These are phyloP conservation scores for Penicillium salamii DNA, from an alignment of 495 filamentous ascomycete genomes.

Conservation along the genomic window DNA sequence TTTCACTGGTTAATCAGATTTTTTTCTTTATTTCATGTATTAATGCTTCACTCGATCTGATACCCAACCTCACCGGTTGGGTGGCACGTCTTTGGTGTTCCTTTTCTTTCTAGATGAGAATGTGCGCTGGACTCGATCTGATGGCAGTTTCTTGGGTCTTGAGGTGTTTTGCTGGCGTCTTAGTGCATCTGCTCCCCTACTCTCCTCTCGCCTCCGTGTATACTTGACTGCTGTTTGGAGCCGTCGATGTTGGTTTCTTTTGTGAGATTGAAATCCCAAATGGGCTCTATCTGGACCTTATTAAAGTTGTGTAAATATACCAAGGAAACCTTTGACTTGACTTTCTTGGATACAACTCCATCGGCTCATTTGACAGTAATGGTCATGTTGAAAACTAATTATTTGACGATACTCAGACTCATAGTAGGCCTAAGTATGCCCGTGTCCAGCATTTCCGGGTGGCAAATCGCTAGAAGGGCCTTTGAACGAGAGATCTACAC, in stretches of 20 bases:
- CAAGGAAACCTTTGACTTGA: neutral
- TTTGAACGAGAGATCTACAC: no score
- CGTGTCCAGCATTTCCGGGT: no score
- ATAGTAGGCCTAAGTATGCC: no score
- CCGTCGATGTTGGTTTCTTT: neutral
- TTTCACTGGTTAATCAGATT: slow-evolving; percentile 18
- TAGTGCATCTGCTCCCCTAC: slow-evolving; percentile 30
- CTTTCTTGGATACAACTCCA: no score
- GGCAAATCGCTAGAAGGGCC: no score
- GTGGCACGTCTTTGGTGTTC: slow-evolving; percentile 1
- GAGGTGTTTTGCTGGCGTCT: slow-evolving; percentile 33
- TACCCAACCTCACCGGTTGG: slow-evolving; percentile 12
- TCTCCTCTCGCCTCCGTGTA: slow-evolving; percentile 32
- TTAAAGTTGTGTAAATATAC: slow-evolving; percentile 9
- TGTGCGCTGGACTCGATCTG: slow-evolving; percentile 19
- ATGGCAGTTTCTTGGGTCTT: slow-evolving; percentile 21
- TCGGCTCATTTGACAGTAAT: no score
- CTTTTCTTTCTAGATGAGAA: slow-evolving; percentile 22
- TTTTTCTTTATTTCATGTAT: slow-evolving; percentile 27
- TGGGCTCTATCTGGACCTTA: neutral
- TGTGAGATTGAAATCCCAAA: neutral
- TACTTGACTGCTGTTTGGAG: neutral
- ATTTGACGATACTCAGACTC: neutral
- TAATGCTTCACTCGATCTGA: slow-evolving; percentile 23
- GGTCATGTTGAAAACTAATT: no score